These are phyloP conservation scores for Chiua virens DNA, from an alignment of 768 basidiomycete species.

Conservation along the genomic window DNA sequence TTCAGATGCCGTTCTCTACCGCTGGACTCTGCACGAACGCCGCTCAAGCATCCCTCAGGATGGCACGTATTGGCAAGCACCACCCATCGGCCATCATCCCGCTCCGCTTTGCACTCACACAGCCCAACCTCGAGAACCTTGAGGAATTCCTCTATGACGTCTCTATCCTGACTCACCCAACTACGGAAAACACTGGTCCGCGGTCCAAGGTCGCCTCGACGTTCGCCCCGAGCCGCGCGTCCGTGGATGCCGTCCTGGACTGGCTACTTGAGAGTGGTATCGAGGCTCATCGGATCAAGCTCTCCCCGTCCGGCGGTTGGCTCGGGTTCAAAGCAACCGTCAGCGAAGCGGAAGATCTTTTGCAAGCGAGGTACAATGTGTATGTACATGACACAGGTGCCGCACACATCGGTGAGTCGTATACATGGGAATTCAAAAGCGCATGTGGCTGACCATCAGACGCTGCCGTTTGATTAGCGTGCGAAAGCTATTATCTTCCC, in stretches of 20 bases:
- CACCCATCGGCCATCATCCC: conserved; percentile 36
- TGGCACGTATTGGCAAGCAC: conserved; percentile 34
- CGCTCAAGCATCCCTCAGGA: conserved; percentile 37
- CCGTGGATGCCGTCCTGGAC: conserved; percentile 36
- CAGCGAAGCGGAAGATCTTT: conserved; percentile 43
- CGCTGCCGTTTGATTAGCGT: conserved; percentile 25
- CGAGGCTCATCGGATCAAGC: conserved; percentile 31
- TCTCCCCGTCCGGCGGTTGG: conserved; percentile 38
- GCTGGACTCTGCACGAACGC: conserved; percentile 12
- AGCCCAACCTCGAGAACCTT: conserved; percentile 40
- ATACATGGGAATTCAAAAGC: too few species aligned
- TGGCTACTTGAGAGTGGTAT: conserved; percentile 44
- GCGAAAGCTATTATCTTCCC: conserved; percentile 42
- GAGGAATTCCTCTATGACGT: conserved; percentile 43
- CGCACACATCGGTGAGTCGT: conserved; percentile 37
- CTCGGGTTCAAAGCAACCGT: conserved; percentile 41
- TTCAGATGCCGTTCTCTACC: conserved; percentile 7
- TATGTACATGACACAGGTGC: conserved; percentile 39
- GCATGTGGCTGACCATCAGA: neutral
- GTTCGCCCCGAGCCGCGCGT: conserved; percentile 41
- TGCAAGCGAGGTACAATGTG: conserved; percentile 43
- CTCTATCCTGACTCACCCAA: conserved; percentile 43
- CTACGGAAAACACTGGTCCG: conserved; percentile 49
- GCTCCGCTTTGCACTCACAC: conserved; percentile 45
- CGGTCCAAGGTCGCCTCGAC: conserved; percentile 38